Base-by-base conservation (phyloP, 2,329 filamentous ascomycete species). In the Zymoseptoria passerinii region DNA sequence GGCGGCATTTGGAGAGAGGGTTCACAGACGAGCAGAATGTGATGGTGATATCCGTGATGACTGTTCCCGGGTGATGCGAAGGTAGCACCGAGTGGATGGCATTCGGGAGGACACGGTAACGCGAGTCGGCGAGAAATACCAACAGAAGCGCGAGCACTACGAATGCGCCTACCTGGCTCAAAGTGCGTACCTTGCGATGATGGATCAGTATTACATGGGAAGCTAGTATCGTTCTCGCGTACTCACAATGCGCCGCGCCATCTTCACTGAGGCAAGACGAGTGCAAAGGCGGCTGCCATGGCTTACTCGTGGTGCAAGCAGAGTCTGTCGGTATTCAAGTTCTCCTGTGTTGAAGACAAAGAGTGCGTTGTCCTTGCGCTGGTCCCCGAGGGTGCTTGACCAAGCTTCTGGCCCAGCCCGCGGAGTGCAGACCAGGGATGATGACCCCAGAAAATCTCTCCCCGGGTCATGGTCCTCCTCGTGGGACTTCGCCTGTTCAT, bases 31-130 rank as follows among this genome's bases (percentile, higher is more conserved):
- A 90, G 75, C 92, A 96, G 54, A 81, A 86, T 18, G 83, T 81
- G 63, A 96, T 81, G 35, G 86, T 89, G 60, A 96, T 80, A 75
- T 96, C 92, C 70, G 90, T 95, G 67, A 96, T 84, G 68, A 95
- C 85, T 60, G 88, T 82, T 63, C 91, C 91, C 50, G 89, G 83
- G 70, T 95, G 89, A 74, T 96, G 91, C 61, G 85, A 83, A 27
- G 92, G 92, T 68, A 95, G 84, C 73, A 92, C 89, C 72, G 85
- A 88, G 78, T 96, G 92, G 66, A 96, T 87, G 60, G 87, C 83
- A 68, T 86, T 85, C 49, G 92, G 92, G 40, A 96, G 84, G 60
- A 96, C 88, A 66, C 89, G 83, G 77, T 94, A 95, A 72, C 88
- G 89, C 70, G 86, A 89, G 76, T 96, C 92, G 77, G 96, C 85